Base-by-base conservation (phyloP, 1,284 basidiomycete genomes). In the Cutaneotrichosporon cavernicola region DNA sequence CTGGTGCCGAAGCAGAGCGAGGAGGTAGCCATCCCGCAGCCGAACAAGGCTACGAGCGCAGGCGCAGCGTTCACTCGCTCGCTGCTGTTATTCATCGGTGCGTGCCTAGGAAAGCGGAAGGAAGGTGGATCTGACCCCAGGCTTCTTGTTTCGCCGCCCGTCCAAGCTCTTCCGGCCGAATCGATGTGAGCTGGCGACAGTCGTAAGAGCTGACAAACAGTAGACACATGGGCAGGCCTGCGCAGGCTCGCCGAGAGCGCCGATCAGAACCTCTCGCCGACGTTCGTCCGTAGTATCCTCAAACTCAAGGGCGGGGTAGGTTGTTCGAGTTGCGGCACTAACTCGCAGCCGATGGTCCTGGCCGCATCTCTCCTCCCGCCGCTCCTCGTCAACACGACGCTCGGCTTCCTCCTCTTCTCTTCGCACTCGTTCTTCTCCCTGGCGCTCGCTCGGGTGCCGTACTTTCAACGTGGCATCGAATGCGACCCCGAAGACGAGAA, bases 341-440 rank as follows among this genome's bases (percentile, higher is more conserved):
- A 67, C 58, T 9, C 7, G 22, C 50, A 61, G 66, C 62, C 53
- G 5, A 56, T 71, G 69, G 60, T 69, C 9, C 64, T 78, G 21
- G 74, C 73, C 3, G 63, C 73, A 10, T 71, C 77, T 1, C 70
- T 81, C 56, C 58, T 79, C 32, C 79, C 79, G 2, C 79, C 79
- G 5, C 65, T 81, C 31, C 22, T 77, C 18, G 72, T 81, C 61
- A 81, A 81, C 63, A 73, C 79, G 9, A 74, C 76, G 0, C 74
- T 81, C 13, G 79, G 79, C 1, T 79, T 80, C 57, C 67, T 81
- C 26, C 73, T 81, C 30, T 81, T 80, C 70, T 78, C 77, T 4
- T 75, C 75, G 22, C 79, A 81, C 58, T 77, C 77, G 11, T 69
- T 78, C 57, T 72, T 81, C 63, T 76, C 77, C 32, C 73, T 79